Evolutionary conservation across 768 basidiomycete species (phyloP).

Genomic region (Termitomyces titanicus): DNA sequence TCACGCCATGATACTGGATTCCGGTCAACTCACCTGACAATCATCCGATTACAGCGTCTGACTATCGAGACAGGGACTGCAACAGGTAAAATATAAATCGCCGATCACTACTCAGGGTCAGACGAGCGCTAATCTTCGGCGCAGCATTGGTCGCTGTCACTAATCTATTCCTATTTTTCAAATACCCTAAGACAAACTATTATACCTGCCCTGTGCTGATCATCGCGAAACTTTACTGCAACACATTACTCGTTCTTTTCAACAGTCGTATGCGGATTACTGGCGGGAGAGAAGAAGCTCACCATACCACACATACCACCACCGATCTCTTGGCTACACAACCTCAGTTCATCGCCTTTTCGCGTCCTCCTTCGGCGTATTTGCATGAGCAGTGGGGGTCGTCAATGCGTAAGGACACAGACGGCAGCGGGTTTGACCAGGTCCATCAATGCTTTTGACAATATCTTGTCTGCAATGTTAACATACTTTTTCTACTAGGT

Average conservation of each 20-base stretch:
- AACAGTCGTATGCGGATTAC: constrained; percentile 24
- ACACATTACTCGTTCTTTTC: constrained; percentile 26
- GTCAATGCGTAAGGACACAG: background rate
- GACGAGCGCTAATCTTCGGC: background rate
- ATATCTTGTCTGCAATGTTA: no score
- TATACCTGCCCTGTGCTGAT: constrained; percentile 21
- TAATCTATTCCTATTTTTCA: constrained; percentile 23
- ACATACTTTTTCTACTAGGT: background rate
- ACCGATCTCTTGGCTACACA: constrained; percentile 3
- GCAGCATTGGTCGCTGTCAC: constrained; percentile 24
- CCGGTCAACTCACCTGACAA: constrained; percentile 18
- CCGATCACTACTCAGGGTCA: background rate
- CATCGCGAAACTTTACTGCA: constrained; percentile 27
- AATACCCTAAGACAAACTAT: constrained; percentile 21
- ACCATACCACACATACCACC: background rate
- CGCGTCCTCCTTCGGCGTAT: constrained; percentile 14
- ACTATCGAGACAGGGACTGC: constrained; percentile 25
- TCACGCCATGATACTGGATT: constrained; percentile 21
- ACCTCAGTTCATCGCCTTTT: background rate
- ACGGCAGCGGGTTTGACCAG: background rate
- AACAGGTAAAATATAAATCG: constrained; percentile 16
- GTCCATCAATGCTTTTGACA: background rate
- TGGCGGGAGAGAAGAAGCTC: constrained; percentile 18
- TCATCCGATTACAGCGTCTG: constrained; percentile 21
- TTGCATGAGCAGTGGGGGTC: constrained; percentile 9